Base-by-base conservation (phyloP, 1,139 yeast genomes). In the Candida glucosophila region DNA sequence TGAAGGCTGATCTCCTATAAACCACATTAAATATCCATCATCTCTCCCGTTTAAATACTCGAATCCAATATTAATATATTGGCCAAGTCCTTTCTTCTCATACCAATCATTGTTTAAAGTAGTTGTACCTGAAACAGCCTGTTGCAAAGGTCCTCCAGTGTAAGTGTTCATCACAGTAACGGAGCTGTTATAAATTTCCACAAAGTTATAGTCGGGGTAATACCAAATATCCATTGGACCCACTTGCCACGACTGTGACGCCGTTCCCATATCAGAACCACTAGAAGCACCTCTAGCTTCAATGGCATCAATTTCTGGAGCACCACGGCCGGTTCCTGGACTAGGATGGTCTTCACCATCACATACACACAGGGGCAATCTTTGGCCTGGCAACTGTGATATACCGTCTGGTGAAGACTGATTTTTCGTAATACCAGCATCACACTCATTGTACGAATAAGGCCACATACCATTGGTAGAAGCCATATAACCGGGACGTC, bases 181-280 rank as follows among this genome's bases (percentile, higher is more conserved):
- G 1, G 77, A 52, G 17, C 40, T 39, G 51, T 83, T 81, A 49
- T 75, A 56, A 29, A 83, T 55, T 41, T 74, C 78, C 27, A 82
- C 49, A 39, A 67, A 81, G 32, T 77, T 73, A 44, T 81, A 80
- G 49, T 83, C 86, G 3, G 93, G 93, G 44, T 67, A 64, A 49
- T 79, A 81, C 93, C 93, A 83, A 39, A 80, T 72, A 50, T 83
- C 95, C 45, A 72, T 73, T 2, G 95, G 95, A 3, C 94, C 95
- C 38, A 80, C 55, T 57, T 83, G 94, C 34, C 73, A 52, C 1
- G 94, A 80, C 53, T 83, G 95, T 4, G 94, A 79, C 1, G 77
- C 92, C 15, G 76, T 67, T 37, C 88, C 90, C 6, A n/a, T 17
- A 18, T 17, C 33, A 16, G 52, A 33, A n/a, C n/a, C n/a, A n/a